These are phyloP conservation scores for Funneliformis caledonium DNA, from an alignment of 371 early-diverging fungal species.

Conservation along the genomic window DNA sequence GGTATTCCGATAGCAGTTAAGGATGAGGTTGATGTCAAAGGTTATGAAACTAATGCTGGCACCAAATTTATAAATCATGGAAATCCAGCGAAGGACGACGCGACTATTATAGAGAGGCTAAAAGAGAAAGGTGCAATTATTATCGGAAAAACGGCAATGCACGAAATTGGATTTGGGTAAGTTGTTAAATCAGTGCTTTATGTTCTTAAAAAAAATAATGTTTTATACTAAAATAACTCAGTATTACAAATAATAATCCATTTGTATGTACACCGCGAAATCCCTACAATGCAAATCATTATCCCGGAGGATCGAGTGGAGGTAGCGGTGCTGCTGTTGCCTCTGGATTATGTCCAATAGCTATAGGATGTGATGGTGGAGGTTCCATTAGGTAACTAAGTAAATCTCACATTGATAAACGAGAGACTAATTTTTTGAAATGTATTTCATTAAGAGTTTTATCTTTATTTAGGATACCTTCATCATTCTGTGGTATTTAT, in stretches of 20 bases:
- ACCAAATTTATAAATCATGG: slow-evolving; percentile 60
- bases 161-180: slow-evolving; percentile 62
- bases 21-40: slow-evolving; percentile 63
- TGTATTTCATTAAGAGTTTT: background rate
- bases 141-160: slow-evolving; percentile 65
- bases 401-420: background rate
- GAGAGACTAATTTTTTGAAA: background rate
- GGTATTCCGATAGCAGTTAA: slow-evolving; percentile 66
- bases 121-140: slow-evolving; percentile 64
- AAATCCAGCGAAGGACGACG: slow-evolving; percentile 57
- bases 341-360: slow-evolving; percentile 66
- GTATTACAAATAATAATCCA: slow-evolving; percentile 57
- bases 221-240: slow-evolving; percentile 21
- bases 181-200: slow-evolving; percentile 15
- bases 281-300: slow-evolving; percentile 60
- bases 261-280: slow-evolving; percentile 67
- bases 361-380: slow-evolving; percentile 79
- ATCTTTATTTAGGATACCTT: slow-evolving; percentile 58
- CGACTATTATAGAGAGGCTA: slow-evolving; percentile 54
- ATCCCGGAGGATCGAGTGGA: slow-evolving; percentile 76
- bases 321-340: slow-evolving; percentile 64
- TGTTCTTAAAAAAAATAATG: background rate
- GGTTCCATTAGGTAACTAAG: slow-evolving; percentile 57
- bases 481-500: slow-evolving; percentile 72
- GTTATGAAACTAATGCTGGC: slow-evolving; percentile 61